phyloP scores from a whole-genome alignment of 176 grass and related monocot genomes.

The Microstegium vimineum region DNA sequence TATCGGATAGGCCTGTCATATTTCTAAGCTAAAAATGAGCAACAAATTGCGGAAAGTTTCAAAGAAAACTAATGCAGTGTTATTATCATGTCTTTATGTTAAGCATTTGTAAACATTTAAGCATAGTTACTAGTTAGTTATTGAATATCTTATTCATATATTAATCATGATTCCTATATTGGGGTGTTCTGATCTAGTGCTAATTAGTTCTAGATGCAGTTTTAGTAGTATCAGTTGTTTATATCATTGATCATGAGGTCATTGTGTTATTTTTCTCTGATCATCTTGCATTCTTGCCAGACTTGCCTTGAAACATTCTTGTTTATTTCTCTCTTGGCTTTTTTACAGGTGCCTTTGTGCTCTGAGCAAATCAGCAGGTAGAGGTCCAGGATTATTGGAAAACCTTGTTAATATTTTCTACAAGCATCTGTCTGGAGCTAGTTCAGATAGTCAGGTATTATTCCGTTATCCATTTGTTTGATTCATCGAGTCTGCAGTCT shows the following conservation, averaged over 20 bases:
- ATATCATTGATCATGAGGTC: slow-evolving; percentile 9
- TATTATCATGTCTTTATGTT: neutral
- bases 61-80: neutral
- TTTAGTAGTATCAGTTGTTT: neutral
- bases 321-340: slow-evolving; percentile 20
- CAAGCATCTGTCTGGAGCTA: slow-evolving; percentile 75
- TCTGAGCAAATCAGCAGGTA: slow-evolving; percentile 75
- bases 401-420: slow-evolving; percentile 86
- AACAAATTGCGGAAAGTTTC: neutral
- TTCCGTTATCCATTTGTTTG: slow-evolving; percentile 22
- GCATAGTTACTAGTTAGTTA: neutral
- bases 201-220: slow-evolving; percentile 15
- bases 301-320: slow-evolving; percentile 5
- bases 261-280: neutral
- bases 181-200: neutral
- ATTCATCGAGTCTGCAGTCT: slow-evolving; percentile 21
- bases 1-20: neutral
- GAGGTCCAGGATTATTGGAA: slow-evolving; percentile 72
- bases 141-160: neutral
- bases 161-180: slow-evolving; percentile 9
- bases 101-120: neutral
- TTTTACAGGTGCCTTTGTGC: slow-evolving; percentile 83
- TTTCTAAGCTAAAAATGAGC: neutral
- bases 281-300: slow-evolving; percentile 13
- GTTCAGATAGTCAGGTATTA: slow-evolving; percentile 77